Conservation (phyloP, 768 basidiomycete species). For the Psilocybe sp. region DNA sequence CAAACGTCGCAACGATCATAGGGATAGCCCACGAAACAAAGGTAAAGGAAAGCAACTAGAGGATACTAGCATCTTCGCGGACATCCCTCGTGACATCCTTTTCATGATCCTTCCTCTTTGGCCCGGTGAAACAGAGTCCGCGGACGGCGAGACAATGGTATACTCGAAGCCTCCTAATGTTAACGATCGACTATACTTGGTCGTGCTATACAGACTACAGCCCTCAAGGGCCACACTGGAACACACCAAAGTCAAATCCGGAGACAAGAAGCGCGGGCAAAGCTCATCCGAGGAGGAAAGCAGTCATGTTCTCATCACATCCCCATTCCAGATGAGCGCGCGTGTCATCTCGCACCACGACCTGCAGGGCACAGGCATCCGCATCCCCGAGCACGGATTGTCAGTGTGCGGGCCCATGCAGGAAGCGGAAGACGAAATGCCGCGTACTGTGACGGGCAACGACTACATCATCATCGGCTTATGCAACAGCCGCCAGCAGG, state of each 20-base stretch:
- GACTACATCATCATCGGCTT: conserved; percentile 53
- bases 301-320: conserved; percentile 50
- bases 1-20: conserved; percentile 17
- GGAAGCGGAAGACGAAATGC: conserved; percentile 50
- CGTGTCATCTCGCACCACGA: conserved; percentile 73
- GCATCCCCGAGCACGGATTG: conserved; percentile 69
- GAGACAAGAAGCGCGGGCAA: conserved; percentile 43
- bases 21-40: conserved; percentile 15
- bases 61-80: conserved; percentile 49
- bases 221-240: conserved; percentile 10
- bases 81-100: conserved; percentile 64
- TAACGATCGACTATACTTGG: conserved; percentile 62
- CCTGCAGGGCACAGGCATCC: conserved; percentile 68
- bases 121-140: conserved; percentile 68
- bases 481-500: conserved; percentile 58
- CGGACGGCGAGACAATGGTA: conserved; percentile 26
- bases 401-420: conserved; percentile 59
- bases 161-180: conserved; percentile 35
- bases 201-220: conserved; percentile 69
- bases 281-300: conserved; percentile 35
- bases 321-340: conserved; percentile 71
- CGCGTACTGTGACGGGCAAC: conserved; percentile 20
- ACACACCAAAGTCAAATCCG: conserved; percentile 29
- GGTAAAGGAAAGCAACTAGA: conserved; percentile 7
- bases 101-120: conserved; percentile 88